phyloP scores from a whole-genome alignment of 305 asterid genomes.

The Fraxinus velutina region DNA sequence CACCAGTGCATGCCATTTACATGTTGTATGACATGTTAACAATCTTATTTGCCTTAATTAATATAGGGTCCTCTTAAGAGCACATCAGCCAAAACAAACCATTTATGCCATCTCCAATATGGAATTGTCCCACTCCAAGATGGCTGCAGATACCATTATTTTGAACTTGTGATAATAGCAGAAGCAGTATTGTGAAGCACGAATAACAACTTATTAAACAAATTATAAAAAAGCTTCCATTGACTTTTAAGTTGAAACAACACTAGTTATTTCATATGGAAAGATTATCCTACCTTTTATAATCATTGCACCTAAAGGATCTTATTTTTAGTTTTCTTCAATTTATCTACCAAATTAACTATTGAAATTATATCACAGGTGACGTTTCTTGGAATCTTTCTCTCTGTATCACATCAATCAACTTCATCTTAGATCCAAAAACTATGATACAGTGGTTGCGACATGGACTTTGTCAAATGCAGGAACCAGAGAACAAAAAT shows the following conservation, averaged over 20 bases:
- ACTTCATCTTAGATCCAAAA: constrained; percentile 1
- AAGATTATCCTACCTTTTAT: background rate
- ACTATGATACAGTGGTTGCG: background rate
- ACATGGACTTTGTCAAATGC: background rate
- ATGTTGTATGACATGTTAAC: background rate
- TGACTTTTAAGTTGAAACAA: background rate
- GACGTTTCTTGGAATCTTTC: background rate
- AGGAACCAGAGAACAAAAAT: constrained; percentile 19
- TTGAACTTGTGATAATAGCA: background rate
- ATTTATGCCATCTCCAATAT: background rate
- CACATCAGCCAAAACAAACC: background rate
- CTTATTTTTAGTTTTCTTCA: background rate
- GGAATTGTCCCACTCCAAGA: background rate
- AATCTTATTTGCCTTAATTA: background rate
- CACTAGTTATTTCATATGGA: background rate
- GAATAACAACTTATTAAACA: background rate
- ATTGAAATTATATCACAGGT: background rate
- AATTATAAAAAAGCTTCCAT: constrained; percentile 5
- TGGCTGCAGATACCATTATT: background rate
- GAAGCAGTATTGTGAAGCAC: background rate
- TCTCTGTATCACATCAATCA: background rate
- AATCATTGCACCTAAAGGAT: background rate
- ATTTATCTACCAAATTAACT: background rate
- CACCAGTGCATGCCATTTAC: background rate
- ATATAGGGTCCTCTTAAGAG: background rate